phyloP scores from a whole-genome alignment of 495 filamentous ascomycete genomes.

The Schizothecium vesticola region DNA sequence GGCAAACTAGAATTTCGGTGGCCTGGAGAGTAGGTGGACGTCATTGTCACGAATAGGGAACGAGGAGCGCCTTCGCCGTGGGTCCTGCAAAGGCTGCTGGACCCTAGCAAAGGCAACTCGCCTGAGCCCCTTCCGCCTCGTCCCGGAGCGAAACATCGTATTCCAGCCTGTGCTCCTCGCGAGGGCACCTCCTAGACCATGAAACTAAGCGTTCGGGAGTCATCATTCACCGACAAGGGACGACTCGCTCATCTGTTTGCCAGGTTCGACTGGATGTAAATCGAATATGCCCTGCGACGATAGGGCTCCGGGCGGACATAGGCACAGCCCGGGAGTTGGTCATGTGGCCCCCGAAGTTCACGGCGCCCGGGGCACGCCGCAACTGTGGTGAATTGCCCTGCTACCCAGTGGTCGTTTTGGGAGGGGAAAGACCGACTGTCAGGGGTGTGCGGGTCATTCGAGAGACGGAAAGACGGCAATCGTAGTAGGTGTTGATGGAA shows the following conservation, averaged over 20 bases:
- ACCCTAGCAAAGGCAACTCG: neutral
- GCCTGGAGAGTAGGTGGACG: neutral
- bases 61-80: neutral
- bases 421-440: neutral
- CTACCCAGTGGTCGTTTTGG: neutral
- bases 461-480: neutral
- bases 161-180: neutral
- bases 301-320: neutral
- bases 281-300: neutral
- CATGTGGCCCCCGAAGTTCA: neutral
- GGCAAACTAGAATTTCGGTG: neutral
- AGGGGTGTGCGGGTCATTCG: neutral
- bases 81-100: neutral
- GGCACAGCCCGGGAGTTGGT: neutral
- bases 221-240: neutral
- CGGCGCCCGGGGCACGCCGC: neutral
- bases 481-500: neutral
- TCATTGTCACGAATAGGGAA: neutral
- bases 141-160: neutral
- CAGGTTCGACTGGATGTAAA: neutral
- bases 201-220: neutral
- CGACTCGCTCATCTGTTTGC: neutral
- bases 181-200: neutral
- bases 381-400: neutral
- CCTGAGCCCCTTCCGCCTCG: neutral